Conservation (phyloP, 768 basidiomycete genomes). For the Serpula lacrymans region DNA sequence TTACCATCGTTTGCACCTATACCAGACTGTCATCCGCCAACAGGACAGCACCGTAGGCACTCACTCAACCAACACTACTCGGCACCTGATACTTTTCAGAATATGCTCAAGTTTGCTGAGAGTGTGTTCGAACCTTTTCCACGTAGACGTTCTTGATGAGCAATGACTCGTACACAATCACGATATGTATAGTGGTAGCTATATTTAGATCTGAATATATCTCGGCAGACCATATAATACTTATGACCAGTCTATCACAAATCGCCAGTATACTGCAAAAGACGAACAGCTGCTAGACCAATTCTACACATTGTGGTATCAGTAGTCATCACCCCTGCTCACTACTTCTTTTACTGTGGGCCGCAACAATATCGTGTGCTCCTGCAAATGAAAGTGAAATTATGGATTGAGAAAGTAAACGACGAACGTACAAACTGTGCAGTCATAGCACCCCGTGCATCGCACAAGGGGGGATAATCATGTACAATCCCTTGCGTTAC, state of each 20-base stretch:
- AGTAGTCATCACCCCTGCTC: conserved; percentile 83
- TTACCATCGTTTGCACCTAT: too few relatives aligned
- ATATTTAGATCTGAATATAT: too few relatives aligned
- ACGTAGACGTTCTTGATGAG: too few relatives aligned
- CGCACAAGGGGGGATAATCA: conserved; percentile 90
- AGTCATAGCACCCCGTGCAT: conserved; percentile 84
- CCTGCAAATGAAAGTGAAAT: conserved; percentile 38
- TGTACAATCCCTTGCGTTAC: conserved; percentile 86
- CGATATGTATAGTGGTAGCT: too few relatives aligned
- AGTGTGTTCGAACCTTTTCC: too few relatives aligned
- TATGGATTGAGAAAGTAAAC: conserved; percentile 1
- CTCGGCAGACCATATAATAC: too few relatives aligned
- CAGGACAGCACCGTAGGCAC: background rate
- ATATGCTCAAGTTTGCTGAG: conserved; percentile 6
- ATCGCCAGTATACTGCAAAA: too few relatives aligned
- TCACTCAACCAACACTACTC: conserved; percentile 10
- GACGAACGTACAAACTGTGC: conserved; percentile 75
- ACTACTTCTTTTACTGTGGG: conserved; percentile 85
- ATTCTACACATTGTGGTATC: conserved; percentile 12
- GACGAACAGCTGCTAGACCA: conserved; percentile 6
- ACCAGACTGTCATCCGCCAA: too few relatives aligned
- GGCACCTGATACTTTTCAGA: conserved; percentile 9
- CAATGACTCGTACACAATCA: too few relatives aligned
- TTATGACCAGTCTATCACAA: too few relatives aligned
- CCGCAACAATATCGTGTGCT: conserved; percentile 81